Conservation (phyloP, 2,329 filamentous ascomycete genomes). For the Pestalotiopsis sp. region DNA sequence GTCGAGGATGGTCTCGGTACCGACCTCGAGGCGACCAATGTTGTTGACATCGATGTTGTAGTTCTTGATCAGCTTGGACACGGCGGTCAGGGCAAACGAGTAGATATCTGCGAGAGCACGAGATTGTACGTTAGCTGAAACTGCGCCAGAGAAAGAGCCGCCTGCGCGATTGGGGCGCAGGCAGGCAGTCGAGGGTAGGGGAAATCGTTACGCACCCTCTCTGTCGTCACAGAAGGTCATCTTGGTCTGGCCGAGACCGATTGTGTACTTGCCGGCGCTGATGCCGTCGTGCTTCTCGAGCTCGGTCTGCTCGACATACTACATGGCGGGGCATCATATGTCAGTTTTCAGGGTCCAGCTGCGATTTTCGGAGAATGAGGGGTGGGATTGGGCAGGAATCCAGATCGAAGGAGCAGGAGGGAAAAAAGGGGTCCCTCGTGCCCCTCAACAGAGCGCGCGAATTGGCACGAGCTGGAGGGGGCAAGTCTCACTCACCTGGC, state of each 20-base stretch:
- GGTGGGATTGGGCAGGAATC: background rate
- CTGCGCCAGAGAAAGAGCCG: background rate
- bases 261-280: conserved; percentile 82
- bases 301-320: conserved; percentile 85
- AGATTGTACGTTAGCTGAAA: background rate
- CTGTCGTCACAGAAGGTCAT: conserved; percentile 92
- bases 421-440: background rate
- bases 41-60: conserved; percentile 80
- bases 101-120: conserved; percentile 69
- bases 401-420: background rate
- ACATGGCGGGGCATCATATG: conserved; percentile 17
- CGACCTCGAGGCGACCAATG: conserved; percentile 81
- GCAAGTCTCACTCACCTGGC: conserved; percentile 61
- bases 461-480: background rate
- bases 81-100: conserved; percentile 78
- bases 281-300: conserved; percentile 88
- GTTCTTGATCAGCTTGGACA: conserved; percentile 78
- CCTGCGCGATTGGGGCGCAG: background rate
- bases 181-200: background rate
- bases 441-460: background rate
- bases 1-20: conserved; percentile 83
- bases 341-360: conserved; percentile 22
- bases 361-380: conserved; percentile 23
- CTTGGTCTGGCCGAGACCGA: conserved; percentile 87
- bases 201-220: conserved; percentile 65